phyloP scores from a whole-genome alignment of 192 early-diverging fungal genomes.

The Coemansia sp. region DNA sequence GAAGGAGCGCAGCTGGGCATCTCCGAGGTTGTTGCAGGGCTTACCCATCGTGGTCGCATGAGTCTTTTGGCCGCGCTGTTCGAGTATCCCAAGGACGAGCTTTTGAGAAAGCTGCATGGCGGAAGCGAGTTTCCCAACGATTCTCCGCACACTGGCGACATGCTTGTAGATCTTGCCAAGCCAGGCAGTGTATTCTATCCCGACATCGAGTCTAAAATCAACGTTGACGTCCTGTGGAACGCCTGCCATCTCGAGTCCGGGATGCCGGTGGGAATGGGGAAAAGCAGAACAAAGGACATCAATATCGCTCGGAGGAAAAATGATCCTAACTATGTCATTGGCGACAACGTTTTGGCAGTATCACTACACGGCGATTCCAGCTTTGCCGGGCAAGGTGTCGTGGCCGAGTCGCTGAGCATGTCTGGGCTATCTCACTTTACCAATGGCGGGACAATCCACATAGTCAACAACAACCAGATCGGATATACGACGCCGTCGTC shows the following conservation, averaged over 20 bases:
- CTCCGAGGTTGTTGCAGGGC: slow-evolving; percentile 73
- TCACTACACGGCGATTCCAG: slow-evolving; percentile 91
- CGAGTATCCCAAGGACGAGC: slow-evolving; percentile 65
- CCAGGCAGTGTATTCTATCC: slow-evolving; percentile 66
- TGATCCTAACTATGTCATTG: slow-evolving; percentile 57
- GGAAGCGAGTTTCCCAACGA: slow-evolving; percentile 83
- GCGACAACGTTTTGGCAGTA: slow-evolving; percentile 88
- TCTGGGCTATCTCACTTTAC: slow-evolving; percentile 92
- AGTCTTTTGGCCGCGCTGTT: slow-evolving; percentile 84
- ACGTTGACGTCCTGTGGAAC: slow-evolving; percentile 84
- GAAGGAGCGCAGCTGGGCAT: slow-evolving; percentile 60
- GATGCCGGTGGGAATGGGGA: slow-evolving; percentile 93
- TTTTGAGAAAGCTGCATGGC: slow-evolving; percentile 90
- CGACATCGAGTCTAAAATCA: slow-evolving; percentile 36
- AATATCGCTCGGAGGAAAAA: slow-evolving; percentile 22
- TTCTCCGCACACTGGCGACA: slow-evolving; percentile 76
- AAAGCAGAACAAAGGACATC: slow-evolving; percentile 89
- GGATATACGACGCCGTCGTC: slow-evolving; percentile 94
- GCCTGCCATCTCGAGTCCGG: slow-evolving; percentile 93
- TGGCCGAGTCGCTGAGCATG: slow-evolving; percentile 87
- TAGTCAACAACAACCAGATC: slow-evolving; percentile 96
- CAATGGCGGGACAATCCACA: slow-evolving; percentile 88
- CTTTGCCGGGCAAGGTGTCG: slow-evolving; percentile 83
- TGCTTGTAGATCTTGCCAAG: slow-evolving; percentile 81
- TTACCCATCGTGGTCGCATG: slow-evolving; percentile 92